phyloP scores from a whole-genome alignment of 2,329 filamentous ascomycete genomes.

The Ophiostoma tasmaniense region DNA sequence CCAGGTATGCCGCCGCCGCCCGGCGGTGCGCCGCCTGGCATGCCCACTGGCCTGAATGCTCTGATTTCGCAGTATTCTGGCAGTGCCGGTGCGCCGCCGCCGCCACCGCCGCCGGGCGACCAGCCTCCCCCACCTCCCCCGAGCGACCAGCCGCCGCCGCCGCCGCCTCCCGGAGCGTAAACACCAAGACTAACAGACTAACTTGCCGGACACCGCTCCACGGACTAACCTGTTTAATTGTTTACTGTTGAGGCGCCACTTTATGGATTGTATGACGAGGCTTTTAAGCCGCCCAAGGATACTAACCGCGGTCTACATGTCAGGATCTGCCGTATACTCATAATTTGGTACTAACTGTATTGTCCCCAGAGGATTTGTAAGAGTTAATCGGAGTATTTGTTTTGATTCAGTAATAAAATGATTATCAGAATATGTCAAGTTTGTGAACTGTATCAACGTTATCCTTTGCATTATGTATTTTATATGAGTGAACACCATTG shows the following conservation, averaged over 20 bases:
- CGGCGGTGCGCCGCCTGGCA: constrained; percentile 9
- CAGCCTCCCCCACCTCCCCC: constrained; percentile 30
- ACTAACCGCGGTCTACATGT: not conserved
- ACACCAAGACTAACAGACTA: not conserved
- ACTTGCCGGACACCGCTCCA: not conserved
- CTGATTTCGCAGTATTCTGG: constrained; percentile 54
- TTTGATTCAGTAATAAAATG: not conserved
- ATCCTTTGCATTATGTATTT: too few species aligned
- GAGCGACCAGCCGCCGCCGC: constrained; percentile 30
- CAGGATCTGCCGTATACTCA: not conserved
- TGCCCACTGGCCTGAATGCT: constrained; percentile 38
- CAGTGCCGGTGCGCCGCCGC: constrained; percentile 17
- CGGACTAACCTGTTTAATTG: not conserved
- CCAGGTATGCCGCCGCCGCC: constrained; percentile 19
- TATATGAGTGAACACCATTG: too few species aligned
- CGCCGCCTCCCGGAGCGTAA: constrained; percentile 21
- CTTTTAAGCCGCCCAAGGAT: not conserved
- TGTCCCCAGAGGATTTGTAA: not conserved
- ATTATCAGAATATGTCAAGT: not conserved
- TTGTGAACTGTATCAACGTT: too few species aligned
- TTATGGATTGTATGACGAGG: not conserved
- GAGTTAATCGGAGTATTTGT: not conserved
- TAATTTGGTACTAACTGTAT: not conserved
- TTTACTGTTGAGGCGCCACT: not conserved
- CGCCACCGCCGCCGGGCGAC: constrained; percentile 23